phyloP scores from a whole-genome alignment of 441 rosid species.

The Raphanus hybrid region DNA sequence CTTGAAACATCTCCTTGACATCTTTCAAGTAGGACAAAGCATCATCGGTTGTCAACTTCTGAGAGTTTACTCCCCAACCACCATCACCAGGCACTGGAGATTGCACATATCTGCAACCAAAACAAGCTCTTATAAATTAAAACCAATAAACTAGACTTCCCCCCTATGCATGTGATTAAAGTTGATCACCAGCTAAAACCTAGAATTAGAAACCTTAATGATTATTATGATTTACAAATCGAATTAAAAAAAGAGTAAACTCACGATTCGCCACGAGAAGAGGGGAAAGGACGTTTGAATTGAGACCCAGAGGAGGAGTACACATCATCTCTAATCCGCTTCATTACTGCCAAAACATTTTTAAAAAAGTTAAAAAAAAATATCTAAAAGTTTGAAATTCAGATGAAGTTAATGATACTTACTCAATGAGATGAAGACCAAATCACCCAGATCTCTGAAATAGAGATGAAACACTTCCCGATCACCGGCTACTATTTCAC shows the following conservation, averaged over 20 bases:
- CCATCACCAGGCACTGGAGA: conserved; percentile 37
- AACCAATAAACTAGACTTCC: not conserved
- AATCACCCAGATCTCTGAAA: not conserved
- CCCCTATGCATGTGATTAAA: not conserved
- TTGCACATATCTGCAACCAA: conserved; percentile 7
- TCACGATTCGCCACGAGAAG: conserved; percentile 82
- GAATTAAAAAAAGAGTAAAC: conserved; percentile 25
- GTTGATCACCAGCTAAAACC: conserved; percentile 30
- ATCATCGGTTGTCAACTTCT: conserved; percentile 82
- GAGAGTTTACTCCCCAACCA: conserved; percentile 48
- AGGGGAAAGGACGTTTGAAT: conserved; percentile 65
- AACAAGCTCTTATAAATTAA: conserved; percentile 5
- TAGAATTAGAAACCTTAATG: not conserved
- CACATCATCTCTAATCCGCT: conserved; percentile 74
- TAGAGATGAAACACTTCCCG: not conserved
- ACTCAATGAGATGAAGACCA: not conserved
- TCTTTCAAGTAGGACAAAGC: conserved; percentile 82
- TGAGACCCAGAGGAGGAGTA: conserved; percentile 65
- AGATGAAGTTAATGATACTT: not conserved
- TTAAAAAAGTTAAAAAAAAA: too few relatives aligned
- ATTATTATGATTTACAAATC: not conserved
- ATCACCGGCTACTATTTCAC: not conserved
- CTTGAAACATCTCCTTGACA: conserved; percentile 91
- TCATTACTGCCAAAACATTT: conserved; percentile 62
- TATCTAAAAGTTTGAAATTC: not conserved